Conservation (phyloP, 2,329 filamentous ascomycete species). For the Aureobasidium leucospermi region DNA sequence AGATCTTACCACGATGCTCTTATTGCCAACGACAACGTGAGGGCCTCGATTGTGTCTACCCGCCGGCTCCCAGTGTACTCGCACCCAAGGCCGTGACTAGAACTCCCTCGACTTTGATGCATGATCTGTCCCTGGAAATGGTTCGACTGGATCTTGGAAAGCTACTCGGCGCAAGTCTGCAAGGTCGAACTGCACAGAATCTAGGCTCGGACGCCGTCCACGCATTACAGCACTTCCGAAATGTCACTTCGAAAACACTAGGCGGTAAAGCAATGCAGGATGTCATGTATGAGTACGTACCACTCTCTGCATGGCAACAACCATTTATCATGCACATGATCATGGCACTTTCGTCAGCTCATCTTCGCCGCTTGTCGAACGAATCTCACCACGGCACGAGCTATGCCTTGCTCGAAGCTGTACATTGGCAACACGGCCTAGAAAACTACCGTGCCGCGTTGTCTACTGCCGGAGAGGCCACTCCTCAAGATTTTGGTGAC, state of each 20-base stretch:
- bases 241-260: slow-evolving; percentile 16
- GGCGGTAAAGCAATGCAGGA: slow-evolving; percentile 10
- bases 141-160: slow-evolving; percentile 13
- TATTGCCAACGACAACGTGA: slow-evolving; percentile 15
- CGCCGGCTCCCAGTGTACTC: not conserved
- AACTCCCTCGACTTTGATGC: not conserved
- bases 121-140: slow-evolving; percentile 15
- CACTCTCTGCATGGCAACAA: slow-evolving; percentile 16
- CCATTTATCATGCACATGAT: slow-evolving; percentile 20
- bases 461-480: not conserved
- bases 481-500: too few relatives aligned
- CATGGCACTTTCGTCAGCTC: slow-evolving; percentile 18
- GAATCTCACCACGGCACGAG: not conserved
- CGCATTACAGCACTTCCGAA: slow-evolving; percentile 19
- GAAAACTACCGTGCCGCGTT: slow-evolving; percentile 17
- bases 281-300: slow-evolving; percentile 17
- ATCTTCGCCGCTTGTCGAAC: slow-evolving; percentile 8
- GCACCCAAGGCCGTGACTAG: slow-evolving; percentile 3
- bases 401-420: slow-evolving; percentile 12
- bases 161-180: not conserved
- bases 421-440: slow-evolving; percentile 19
- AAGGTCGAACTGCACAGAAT: too few relatives aligned
- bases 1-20: slow-evolving; percentile 12
- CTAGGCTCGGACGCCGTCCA: slow-evolving; percentile 4
- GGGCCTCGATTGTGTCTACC: slow-evolving; percentile 8